Percentiles rank a stretch among this genome's conserved stretches.
Evolutionary conservation across 768 basidiomycete genomes (phyloP).

Genomic region (Russula vinacea): DNA sequence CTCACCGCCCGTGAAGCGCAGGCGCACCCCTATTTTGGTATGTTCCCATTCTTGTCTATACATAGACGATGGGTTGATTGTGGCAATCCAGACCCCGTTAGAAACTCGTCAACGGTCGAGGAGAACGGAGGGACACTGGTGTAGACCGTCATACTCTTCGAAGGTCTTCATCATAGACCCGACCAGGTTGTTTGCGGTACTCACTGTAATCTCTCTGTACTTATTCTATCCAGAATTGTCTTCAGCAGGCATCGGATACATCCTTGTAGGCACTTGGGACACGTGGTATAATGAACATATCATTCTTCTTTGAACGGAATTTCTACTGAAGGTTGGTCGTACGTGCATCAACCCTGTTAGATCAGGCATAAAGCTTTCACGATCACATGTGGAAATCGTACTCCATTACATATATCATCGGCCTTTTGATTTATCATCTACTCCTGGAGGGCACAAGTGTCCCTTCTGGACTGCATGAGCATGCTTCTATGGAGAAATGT

Average conservation of each 20-base stretch:
- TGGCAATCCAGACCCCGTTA: conserved; percentile 60
- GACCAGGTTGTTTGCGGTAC: conserved; percentile 20
- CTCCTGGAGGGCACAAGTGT: neutral
- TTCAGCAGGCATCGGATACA: conserved; percentile 21
- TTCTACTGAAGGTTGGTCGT: neutral
- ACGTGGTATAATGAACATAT: conserved; percentile 25
- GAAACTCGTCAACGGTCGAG: conserved; percentile 51
- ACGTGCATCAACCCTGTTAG: neutral
- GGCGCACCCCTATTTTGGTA: conserved; percentile 89
- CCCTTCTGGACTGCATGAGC: conserved; percentile 5
- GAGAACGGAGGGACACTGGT: conserved; percentile 59
- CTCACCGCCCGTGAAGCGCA: conserved; percentile 93
- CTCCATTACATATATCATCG: neutral
- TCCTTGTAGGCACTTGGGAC: conserved; percentile 19
- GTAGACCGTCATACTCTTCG: conserved; percentile 28
- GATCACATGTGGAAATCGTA: neutral
- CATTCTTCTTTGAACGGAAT: conserved; percentile 6
- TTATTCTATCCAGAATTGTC: conserved; percentile 27
- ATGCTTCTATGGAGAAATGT: neutral
- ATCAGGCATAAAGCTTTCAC: neutral
- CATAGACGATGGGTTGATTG: conserved; percentile 28
- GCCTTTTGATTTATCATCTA: neutral
- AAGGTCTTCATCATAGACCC: conserved; percentile 20
- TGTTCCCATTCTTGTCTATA: conserved; percentile 29
- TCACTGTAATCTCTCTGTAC: conserved; percentile 29